Conservation (phyloP, 331 rosid genomes). For the Phaseolus coccineus region DNA sequence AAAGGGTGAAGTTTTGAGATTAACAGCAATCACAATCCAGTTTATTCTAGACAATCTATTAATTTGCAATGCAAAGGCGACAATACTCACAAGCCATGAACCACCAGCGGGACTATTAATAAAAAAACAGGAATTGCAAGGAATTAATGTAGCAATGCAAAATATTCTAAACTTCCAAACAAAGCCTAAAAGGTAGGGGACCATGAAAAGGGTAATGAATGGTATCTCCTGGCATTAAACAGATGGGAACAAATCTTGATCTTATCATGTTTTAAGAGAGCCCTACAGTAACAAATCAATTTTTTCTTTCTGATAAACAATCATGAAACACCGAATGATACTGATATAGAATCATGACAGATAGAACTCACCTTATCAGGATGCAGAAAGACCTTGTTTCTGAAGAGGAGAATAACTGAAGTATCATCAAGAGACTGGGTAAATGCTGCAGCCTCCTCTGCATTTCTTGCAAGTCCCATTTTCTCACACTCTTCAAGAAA, state of each 20-base stretch:
- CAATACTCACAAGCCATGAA: background rate
- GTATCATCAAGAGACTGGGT: conserved; percentile 90
- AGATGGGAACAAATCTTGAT: background rate
- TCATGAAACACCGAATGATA: background rate
- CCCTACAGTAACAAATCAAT: conserved; percentile 19
- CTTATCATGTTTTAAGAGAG: conserved; percentile 10
- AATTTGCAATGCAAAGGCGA: too few relatives aligned
- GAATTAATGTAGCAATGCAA: background rate
- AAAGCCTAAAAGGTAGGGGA: conserved; percentile 3
- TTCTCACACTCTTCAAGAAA: conserved; percentile 77
- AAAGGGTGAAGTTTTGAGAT: too few relatives aligned
- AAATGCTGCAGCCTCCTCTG: conserved; percentile 72
- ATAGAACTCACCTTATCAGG: conserved; percentile 77
- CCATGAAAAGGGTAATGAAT: conserved; percentile 32
- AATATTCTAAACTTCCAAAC: background rate
- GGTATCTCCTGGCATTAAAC: conserved; percentile 2
- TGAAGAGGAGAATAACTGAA: conserved; percentile 82
- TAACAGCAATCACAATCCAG: too few relatives aligned
- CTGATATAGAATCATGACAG: background rate
- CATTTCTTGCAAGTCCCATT: conserved; percentile 80
- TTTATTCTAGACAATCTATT: too few relatives aligned
- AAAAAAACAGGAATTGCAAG: background rate
- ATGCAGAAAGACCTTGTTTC: conserved; percentile 91
- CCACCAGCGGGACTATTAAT: background rate
- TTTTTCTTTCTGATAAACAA: background rate